Base-by-base conservation (phyloP, 805 yeast genomes). In the Cyberlindnera euphorbiae region DNA sequence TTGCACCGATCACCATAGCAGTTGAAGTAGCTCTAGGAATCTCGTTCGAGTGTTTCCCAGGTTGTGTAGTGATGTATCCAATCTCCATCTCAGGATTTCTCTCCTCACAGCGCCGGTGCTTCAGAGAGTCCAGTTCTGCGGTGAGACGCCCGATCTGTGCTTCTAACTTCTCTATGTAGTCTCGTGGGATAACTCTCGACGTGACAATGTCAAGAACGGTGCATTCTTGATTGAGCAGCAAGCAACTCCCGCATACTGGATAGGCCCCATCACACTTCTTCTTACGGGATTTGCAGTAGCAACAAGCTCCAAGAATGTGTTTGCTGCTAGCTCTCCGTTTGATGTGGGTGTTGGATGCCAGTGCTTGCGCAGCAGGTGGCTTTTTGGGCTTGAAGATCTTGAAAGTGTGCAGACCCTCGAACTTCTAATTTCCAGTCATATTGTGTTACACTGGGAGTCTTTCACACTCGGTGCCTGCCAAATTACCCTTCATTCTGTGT, bases 211-310 rank as follows among this genome's bases (percentile, higher is more conserved):
- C 76, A 2, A 69, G 50, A 5, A 71, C 64, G 6, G 73, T 62
- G 43, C 79, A 73, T 21, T 62, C 69, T 2, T 48, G 58, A 1
- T 64, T 65, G 6, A 64, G 61, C 35, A 58, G 58, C 21, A 46
- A 53, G 46, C 78, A 73, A 23, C 62, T 57, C 13, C 63, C 45
- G 41, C 79, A 73, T 30, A 58, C 52, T 1, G 79, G 79, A 46
- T 71, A 70, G 24, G 55, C 57, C 26, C 72, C 75, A 51, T 72
- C 77, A 46, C 79, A 73, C 46, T 66, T 67, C 46, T 69, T 64
- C 48, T 73, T 68, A 45, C 64, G 69, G 38, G 50, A 46, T 35
- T 75, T 65, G 47, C 79, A 73, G 25, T 71, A 50, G 41, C 68
- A 70, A 46, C 79, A 74, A 1, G 77, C 77, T 3, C 73, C 66